A percentile compares a stretch with the other conserved stretches of the same genome.
Evolutionary conservation across 176 grass and related monocot genomes (phyloP).

Genomic region (Musa troglodytarum): DNA sequence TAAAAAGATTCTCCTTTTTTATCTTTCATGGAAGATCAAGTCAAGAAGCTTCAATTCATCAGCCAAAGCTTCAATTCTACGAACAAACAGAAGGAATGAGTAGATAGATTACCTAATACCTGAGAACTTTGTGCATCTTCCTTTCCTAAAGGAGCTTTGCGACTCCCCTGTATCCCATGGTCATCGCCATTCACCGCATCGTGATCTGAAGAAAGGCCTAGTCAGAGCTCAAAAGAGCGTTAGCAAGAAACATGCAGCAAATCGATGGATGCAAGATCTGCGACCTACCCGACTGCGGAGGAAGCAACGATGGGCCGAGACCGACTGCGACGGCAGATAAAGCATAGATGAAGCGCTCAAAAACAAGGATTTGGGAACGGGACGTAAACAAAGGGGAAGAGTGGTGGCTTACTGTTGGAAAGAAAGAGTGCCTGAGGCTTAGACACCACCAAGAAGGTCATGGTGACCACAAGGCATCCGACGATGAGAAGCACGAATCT

Average conservation of each 20-base stretch:
- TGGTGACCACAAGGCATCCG: constrained; percentile 65
- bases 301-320: not conserved
- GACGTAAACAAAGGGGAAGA: not conserved
- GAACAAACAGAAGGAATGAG: too few species aligned
- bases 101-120: too few species aligned
- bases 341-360: not conserved
- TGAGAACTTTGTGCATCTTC: too few species aligned
- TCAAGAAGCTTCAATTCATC: not conserved
- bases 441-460: constrained; percentile 67
- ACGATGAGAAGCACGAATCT: constrained; percentile 50
- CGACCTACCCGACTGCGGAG: too few species aligned
- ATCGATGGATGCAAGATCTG: too few species aligned
- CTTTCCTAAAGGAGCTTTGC: not conserved
- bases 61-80: not conserved
- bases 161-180: not conserved
- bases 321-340: not conserved
- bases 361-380: not conserved
- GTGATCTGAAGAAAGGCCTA: too few species aligned
- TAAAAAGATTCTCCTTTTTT: too few species aligned
- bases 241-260: too few species aligned
- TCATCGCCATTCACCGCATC: too few species aligned
- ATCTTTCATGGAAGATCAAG: too few species aligned
- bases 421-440: constrained; percentile 43
- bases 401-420: constrained; percentile 27
- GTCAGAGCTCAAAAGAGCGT: too few species aligned